These are phyloP conservation scores for Penicillium paneum DNA, from an alignment of 2,329 filamentous ascomycete genomes.

Conservation along the genomic window DNA sequence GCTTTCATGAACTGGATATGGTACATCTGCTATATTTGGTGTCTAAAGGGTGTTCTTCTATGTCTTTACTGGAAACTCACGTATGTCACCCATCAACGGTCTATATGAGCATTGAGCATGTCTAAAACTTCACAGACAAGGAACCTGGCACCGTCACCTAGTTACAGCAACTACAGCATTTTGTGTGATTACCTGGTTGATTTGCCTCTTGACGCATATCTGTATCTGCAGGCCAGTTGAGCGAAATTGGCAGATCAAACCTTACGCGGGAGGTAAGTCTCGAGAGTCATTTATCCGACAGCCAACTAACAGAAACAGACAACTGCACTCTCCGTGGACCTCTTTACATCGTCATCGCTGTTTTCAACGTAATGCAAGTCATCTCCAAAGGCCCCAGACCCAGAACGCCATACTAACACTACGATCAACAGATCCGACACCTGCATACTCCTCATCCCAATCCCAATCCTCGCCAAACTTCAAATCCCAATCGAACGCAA, in stretches of 20 bases:
- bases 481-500: constrained; percentile 22
- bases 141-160: constrained; percentile 26
- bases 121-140: constrained; percentile 14
- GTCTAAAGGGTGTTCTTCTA: constrained; percentile 32
- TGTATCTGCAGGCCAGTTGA: constrained; percentile 29
- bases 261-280: constrained; percentile 25
- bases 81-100: constrained; percentile 12
- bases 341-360: constrained; percentile 21
- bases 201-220: constrained; percentile 29
- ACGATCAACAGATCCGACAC: constrained; percentile 16
- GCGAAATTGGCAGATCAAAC: constrained; percentile 34
- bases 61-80: constrained; percentile 32
- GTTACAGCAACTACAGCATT: constrained; percentile 24
- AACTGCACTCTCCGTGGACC: constrained; percentile 22
- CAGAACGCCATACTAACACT: neutral
- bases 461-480: constrained; percentile 22
- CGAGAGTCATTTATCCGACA: neutral
- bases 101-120: no score
- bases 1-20: constrained; percentile 36
- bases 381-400: neutral
- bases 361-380: constrained; percentile 19
- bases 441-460: constrained; percentile 20
- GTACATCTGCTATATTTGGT: constrained; percentile 36
- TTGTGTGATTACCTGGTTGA: constrained; percentile 26
- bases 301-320: constrained; percentile 8